Conservation (phyloP, 768 basidiomycete species). For the Tricholoma bakamatsutake region DNA sequence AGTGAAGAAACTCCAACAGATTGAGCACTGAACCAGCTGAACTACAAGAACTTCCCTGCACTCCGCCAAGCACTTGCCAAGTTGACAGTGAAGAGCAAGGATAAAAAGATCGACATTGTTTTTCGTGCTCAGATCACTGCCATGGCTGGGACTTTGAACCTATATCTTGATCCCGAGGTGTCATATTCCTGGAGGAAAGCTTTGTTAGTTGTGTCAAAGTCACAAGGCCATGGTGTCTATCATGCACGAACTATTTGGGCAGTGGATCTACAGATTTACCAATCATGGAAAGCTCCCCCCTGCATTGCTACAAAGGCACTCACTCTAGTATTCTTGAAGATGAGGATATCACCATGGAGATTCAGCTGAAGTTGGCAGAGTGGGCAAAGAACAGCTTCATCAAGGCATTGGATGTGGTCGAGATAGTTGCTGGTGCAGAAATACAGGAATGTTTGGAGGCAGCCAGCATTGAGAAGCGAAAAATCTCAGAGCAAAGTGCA, state of each 20-base stretch:
- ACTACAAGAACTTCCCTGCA: not conserved
- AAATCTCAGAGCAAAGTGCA: constrained; percentile 13
- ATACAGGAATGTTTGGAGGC: too few relatives aligned
- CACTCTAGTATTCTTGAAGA: constrained; percentile 16
- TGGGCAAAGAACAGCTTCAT: constrained; percentile 22
- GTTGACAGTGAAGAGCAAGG: constrained; percentile 16
- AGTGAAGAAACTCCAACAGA: not conserved
- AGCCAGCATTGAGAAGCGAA: not conserved
- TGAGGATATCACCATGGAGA: constrained; percentile 23
- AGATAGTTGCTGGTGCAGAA: too few relatives aligned
- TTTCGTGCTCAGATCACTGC: constrained; percentile 20
- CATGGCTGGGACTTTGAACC: constrained; percentile 25
- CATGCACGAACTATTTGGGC: too few relatives aligned
- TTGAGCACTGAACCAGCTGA: not conserved
- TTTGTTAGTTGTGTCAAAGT: too few relatives aligned
- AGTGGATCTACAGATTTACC: too few relatives aligned
- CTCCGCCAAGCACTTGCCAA: not conserved
- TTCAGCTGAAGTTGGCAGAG: constrained; percentile 23
- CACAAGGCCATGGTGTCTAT: too few relatives aligned
- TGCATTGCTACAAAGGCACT: constrained; percentile 8
- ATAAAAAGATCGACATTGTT: constrained; percentile 25
- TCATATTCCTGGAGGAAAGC: too few relatives aligned
- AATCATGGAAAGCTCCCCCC: constrained; percentile 1
- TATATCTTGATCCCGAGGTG: too few relatives aligned
- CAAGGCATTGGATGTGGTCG: constrained; percentile 17